Evolutionary conservation across 225 moss, liverwort and hornwort genomes (phyloP), one percentile per base, ranked within the genome.

Genomic region (Marchantia polymorpha): DNA sequence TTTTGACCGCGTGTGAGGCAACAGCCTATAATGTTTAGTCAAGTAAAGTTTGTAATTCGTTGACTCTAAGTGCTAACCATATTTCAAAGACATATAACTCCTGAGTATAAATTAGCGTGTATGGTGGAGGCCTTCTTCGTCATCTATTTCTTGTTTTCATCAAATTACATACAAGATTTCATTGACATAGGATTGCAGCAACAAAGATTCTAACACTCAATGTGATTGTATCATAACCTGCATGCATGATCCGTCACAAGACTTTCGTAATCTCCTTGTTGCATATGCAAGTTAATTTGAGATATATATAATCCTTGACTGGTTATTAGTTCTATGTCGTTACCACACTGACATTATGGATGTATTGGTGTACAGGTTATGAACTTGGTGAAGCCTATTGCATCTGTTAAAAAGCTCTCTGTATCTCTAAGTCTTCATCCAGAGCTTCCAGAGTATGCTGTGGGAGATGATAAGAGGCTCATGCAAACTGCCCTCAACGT

Each of bases 321-420:
- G 53, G 52, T 29, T 6, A 0, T 65, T 22, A 26, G 51, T 77
- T 19, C 8, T 0, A 22, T 23, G 71, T 20, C 49, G 47, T 17
- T 13, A 20, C 8, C 29, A 20, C 59, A 49, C 46, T 72, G 63
- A 49, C 50, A 7, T 17, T 49, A 4, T 16, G 14, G 3, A 55
- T 54, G 3, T 74, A 16, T 7, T 54, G 9, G 17, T 39, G 14
- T 81, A 48, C 83, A 95, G 95, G 95, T 95, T 46, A 84, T 93
- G 88, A 93, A 92, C 77, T 89, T 96, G 56, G 95, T 93, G 51
- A 93, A 92, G 83, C 95, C 95, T 65, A 96, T 96, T 84, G 95
- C 93, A 79, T 93, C 93, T 39, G 93, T 93, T 56, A 96, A 93
- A 81, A 90, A 91, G 83, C 89, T 96, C 39, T 84, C 85, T 79